Conservation (phyloP, 2,329 filamentous ascomycete genomes). For the Bipolaris bicolor region DNA sequence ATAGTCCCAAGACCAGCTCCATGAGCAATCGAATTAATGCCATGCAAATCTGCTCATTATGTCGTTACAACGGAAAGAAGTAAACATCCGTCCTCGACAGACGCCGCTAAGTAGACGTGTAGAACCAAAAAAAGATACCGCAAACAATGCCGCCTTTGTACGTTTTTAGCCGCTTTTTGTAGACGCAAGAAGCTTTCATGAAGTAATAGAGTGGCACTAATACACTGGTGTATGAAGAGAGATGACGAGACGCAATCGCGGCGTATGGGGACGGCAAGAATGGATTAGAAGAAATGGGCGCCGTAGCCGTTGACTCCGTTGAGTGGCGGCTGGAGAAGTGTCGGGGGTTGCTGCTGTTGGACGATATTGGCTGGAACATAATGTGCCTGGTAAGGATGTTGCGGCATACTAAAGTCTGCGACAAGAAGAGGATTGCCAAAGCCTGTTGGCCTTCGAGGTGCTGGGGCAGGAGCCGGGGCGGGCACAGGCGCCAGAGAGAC, state of each 20-base stretch:
- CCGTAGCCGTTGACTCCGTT: slow-evolving; percentile 29
- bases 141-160: background rate
- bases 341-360: slow-evolving; percentile 34
- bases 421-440: slow-evolving; percentile 73
- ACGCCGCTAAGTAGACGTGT: background rate
- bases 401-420: slow-evolving; percentile 77
- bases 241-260: background rate
- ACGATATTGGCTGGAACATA: slow-evolving; percentile 73
- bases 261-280: background rate
- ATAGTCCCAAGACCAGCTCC: background rate
- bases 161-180: background rate
- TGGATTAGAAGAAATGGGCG: slow-evolving; percentile 27
- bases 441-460: slow-evolving; percentile 51
- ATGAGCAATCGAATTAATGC: background rate
- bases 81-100: background rate
- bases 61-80: slow-evolving; percentile 9
- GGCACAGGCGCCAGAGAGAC: slow-evolving; percentile 24
- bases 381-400: slow-evolving; percentile 81
- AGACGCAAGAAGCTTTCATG: background rate
- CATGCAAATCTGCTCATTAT: slow-evolving; percentile 13
- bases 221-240: slow-evolving; percentile 1
- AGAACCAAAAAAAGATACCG: background rate
- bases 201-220: slow-evolving; percentile 1
- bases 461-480: slow-evolving; percentile 15
- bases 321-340: slow-evolving; percentile 29